phyloP scores from a whole-genome alignment of 176 grass and related monocot species.

The Oropetium thomaeum region DNA sequence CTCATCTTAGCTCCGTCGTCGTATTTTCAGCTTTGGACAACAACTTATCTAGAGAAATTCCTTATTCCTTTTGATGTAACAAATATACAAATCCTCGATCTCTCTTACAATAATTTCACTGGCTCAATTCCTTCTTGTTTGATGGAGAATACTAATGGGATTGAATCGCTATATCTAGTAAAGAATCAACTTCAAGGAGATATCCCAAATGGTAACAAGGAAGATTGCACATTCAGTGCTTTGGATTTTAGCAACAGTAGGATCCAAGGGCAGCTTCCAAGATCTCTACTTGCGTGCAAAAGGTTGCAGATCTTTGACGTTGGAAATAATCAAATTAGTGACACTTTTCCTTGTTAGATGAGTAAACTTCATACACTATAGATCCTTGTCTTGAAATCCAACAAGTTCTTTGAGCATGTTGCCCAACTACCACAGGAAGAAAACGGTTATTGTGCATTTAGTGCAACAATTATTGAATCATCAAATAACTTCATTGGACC shows the following conservation, averaged over 20 bases:
- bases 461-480: constrained; percentile 1
- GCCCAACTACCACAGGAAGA: neutral
- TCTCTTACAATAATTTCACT: constrained; percentile 23
- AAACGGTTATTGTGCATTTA: neutral
- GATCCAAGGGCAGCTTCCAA: neutral
- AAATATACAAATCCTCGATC: neutral
- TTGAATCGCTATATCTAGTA: neutral
- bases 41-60: neutral
- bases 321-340: constrained; percentile 13
- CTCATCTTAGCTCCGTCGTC: constrained; percentile 12
- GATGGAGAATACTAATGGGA: neutral
- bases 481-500: constrained; percentile 18
- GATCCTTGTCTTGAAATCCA: constrained; percentile 2
- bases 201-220: neutral
- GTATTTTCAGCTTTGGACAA: neutral
- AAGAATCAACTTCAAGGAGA: constrained; percentile 5
- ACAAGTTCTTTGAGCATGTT: neutral
- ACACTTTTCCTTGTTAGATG: constrained; percentile 25
- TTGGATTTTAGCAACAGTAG: constrained; percentile 1
- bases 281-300: constrained; percentile 7
- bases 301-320: neutral
- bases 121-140: constrained; percentile 24
- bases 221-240: neutral
- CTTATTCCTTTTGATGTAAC: neutral
- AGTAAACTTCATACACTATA: constrained; percentile 1